Evolutionary conservation across 805 yeast species (phyloP).

Genomic region (Saccharomycopsis schoenii): DNA sequence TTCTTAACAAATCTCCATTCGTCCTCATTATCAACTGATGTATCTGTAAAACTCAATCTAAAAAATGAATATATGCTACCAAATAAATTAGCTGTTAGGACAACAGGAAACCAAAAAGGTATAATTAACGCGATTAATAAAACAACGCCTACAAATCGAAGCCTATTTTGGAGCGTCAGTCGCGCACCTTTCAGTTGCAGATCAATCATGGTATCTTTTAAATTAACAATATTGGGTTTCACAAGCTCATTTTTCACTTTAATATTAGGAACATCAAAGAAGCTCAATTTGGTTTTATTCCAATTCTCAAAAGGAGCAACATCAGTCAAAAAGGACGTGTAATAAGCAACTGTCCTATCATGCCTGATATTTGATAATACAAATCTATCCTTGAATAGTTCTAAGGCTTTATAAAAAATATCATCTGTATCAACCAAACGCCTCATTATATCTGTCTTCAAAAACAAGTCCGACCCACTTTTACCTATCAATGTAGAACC

Average conservation of each 20-base stretch:
- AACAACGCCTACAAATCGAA: constrained; percentile 23
- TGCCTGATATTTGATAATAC: constrained; percentile 66
- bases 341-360: constrained; percentile 84
- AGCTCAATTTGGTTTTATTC: constrained; percentile 38
- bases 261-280: constrained; percentile 29
- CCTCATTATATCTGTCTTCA: constrained; percentile 37
- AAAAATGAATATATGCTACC: constrained; percentile 10
- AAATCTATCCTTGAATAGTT: constrained; percentile 44
- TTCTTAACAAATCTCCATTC: constrained; percentile 2
- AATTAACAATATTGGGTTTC: constrained; percentile 44
- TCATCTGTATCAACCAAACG: constrained; percentile 43
- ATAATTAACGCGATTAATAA: constrained; percentile 22
- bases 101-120: constrained; percentile 44
- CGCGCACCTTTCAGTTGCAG: not conserved
- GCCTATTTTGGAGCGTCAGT: constrained; percentile 13
- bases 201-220: constrained; percentile 26
- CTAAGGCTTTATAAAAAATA: constrained; percentile 45
- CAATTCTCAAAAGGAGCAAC: constrained; percentile 65
- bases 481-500: constrained; percentile 51
- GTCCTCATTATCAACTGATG: constrained; percentile 20
- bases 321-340: constrained; percentile 67
- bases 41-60: constrained; percentile 19
- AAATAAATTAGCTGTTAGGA: constrained; percentile 24
- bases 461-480: constrained; percentile 69
- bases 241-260: constrained; percentile 30